Evolutionary conservation across 139 green algal genomes (phyloP), one percentile per base, ranked within the genome.

Genomic region (Volvox reticuliferus): DNA sequence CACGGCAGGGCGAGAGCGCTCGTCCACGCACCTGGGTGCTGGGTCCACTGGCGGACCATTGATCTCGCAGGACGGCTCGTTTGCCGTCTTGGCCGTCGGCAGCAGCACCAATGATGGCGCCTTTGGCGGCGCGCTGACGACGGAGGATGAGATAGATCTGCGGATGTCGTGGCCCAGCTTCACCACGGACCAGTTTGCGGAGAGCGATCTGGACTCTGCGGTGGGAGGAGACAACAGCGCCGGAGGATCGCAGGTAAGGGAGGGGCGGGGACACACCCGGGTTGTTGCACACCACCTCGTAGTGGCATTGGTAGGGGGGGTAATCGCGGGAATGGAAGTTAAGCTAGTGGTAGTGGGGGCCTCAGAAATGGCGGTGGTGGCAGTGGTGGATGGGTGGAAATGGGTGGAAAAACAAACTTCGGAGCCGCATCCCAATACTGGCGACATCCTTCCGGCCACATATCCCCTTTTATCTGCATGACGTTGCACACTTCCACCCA

Each of bases 101-200:
- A 81, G 28, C 24, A 79, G 75, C 16, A 63, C 61, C 19, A 30
- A 62, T 19, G 81, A 81, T 30, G 75, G 75, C 32, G 75, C 21
- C 18, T 65, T 35, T 44, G 50, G 28, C 18, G 62, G 17, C 1
- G 32, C n/a, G 62, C 62, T 78, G 6, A 37, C 36, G 26, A 21
- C 30, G 22, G 85, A 89, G 28, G 69, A 89, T 1, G 69, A 82
- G 83, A 26, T 80, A n/a, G 85, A 89, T 33, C 26, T 89, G 85
- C 63, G 69, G 0, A 75, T 89, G 75, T 77, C 73, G 18, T 90
- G 86, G 86, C 86, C 86, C 22, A 78, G 55, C 32, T 90, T 90
- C 75, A 90, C 75, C 30, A 90, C 86, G 21, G 86, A 84, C 22
- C 50, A 85, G 55, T 84, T 85, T 36, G 65, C 17, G 37, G 69